Evolutionary conservation across 2,329 filamentous ascomycete species (phyloP), one percentile per base, ranked within the genome.

Genomic region (Claviceps capensis): DNA sequence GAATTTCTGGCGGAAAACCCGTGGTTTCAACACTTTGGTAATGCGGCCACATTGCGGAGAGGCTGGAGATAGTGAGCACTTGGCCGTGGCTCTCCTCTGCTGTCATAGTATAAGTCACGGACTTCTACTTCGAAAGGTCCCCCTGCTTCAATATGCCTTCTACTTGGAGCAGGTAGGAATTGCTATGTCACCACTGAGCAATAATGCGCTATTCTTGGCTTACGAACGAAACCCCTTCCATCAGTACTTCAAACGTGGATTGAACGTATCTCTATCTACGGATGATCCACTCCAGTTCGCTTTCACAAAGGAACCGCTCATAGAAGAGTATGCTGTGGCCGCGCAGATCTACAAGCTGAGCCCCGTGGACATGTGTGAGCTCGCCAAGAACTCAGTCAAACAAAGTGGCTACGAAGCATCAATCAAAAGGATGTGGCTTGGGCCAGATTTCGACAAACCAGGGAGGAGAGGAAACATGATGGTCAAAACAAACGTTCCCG

Each of bases 261-360:
- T 98, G 49, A 98, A 98, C 63, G 90, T 98, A 6, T 97, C 91
- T 1, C 73, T 98, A 5, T 97, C 91, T 1, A 97, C 93, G 0
- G 93, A 98, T 63, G 93, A 98, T 64, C 93, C 93, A 22, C 76
- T 98, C 47, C 93, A 98, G 64, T 98, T 98, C 65, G 93, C 93
- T 2, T 98, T 96, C 64, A 98, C 93, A 5, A 98, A 97, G 62
- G 93, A 98, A 67, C 93, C 93, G 1, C 71, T 98, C 53, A 98
- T 98, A 59, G 93, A 98, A 67, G 93, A 98, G 65, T 98, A 98
- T 63, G 90, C 91, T 0, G 93, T 98, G 8, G 93, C 93, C 3
- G 93, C 93, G 4, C 93, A 98, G 69, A 98, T 98, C 54, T 98
- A 97, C 72, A 97, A 97, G 70, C 80, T 98, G 41, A 94, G 84